Conservation (phyloP, 2,329 filamentous ascomycete genomes). For the Rutstroemia sp. region DNA sequence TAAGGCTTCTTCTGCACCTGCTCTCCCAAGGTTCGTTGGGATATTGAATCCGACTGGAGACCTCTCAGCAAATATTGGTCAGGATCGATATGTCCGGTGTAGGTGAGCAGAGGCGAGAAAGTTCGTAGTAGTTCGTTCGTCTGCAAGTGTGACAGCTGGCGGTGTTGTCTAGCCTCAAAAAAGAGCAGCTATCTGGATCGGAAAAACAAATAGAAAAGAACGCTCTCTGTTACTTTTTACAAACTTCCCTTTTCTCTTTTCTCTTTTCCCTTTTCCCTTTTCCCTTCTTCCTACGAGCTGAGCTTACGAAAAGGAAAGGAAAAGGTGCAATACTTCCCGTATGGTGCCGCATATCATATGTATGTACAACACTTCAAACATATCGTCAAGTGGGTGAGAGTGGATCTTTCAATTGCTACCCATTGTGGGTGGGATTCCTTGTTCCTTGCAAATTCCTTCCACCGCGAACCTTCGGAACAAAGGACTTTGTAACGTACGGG, state of each 20-base stretch:
- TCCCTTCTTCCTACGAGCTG: neutral
- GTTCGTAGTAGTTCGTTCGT: no score
- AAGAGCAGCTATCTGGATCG: neutral
- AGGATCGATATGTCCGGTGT: no score
- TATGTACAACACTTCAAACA: constrained; percentile 5
- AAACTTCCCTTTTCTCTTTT: neutral
- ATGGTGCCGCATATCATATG: neutral
- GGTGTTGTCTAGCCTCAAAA: neutral
- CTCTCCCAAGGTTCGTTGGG: no score
- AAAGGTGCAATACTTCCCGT: neutral
- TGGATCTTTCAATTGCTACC: neutral
- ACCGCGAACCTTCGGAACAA: no score
- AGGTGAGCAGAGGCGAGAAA: no score
- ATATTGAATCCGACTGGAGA: neutral
- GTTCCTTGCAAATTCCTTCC: no score
- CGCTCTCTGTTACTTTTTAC: neutral
- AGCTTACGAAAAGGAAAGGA: neutral
- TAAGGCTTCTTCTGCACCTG: no score
- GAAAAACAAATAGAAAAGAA: no score
- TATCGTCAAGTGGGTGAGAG: no score
- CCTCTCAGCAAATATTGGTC: neutral
- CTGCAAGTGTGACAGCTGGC: neutral
- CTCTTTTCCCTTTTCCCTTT: neutral
- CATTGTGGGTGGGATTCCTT: neutral
- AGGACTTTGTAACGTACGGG: no score